phyloP scores from a whole-genome alignment of 164 flowering plant species.

The Kingdonia uniflora region DNA sequence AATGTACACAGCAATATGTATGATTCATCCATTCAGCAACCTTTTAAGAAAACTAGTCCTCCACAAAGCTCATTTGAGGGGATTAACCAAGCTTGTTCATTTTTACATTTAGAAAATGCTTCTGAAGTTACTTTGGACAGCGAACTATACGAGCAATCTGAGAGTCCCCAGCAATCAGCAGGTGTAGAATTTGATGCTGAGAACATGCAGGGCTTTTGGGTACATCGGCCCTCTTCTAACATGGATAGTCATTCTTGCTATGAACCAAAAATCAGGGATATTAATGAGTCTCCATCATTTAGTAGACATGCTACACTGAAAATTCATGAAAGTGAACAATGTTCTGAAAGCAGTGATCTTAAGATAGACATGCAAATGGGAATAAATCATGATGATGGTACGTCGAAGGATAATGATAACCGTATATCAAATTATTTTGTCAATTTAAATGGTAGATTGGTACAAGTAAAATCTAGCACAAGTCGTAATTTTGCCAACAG shows the following conservation, averaged over 20 bases:
- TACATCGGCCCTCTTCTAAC: conserved; percentile 18
- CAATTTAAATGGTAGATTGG: too few relatives aligned
- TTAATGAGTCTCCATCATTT: conserved; percentile 14
- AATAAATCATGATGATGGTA: conserved; percentile 17
- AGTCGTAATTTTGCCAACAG: conserved; percentile 12
- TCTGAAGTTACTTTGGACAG: conserved; percentile 23
- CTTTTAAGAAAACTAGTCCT: conserved; percentile 23
- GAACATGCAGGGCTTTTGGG: conserved; percentile 19
- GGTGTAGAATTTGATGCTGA: conserved; percentile 15
- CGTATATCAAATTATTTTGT: too few relatives aligned
- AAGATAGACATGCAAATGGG: conserved; percentile 15
- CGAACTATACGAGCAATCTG: conserved; percentile 26
- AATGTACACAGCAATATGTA: conserved; percentile 19
- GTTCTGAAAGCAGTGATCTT: conserved; percentile 16
- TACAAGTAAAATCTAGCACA: conserved; percentile 19
- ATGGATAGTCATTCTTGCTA: conserved; percentile 12
- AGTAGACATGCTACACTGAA: conserved; percentile 11
- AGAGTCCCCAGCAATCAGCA: conserved; percentile 13
- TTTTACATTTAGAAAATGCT: conserved; percentile 25
- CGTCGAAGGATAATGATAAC: conserved; percentile 21
- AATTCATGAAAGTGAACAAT: conserved; percentile 7
- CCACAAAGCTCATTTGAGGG: conserved; percentile 29
- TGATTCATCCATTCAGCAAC: conserved; percentile 23
- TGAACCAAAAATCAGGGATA: conserved; percentile 19
- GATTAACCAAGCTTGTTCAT: conserved; percentile 25